Conservation (phyloP, 306 rosid genomes). For the Ormosia semicastrata region DNA sequence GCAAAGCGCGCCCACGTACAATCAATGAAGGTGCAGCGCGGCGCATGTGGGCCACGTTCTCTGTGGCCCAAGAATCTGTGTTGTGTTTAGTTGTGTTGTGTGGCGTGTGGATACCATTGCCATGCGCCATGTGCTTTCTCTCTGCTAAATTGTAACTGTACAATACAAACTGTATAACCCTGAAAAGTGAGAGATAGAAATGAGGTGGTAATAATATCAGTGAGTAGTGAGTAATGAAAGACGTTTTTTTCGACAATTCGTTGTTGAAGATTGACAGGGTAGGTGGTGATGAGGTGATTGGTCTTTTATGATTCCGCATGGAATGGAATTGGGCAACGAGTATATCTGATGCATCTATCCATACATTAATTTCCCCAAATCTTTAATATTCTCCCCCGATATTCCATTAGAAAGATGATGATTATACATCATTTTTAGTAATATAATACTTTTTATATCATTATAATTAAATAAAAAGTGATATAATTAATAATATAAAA, state of each 20-base stretch:
- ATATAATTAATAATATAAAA: no score
- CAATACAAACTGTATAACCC: background rate
- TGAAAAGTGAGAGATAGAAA: background rate
- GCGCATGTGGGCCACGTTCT: background rate
- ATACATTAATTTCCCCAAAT: background rate
- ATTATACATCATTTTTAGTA: no score
- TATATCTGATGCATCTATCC: background rate
- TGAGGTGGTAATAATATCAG: background rate
- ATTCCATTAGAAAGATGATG: no score
- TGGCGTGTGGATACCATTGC: background rate
- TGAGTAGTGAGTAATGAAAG: background rate
- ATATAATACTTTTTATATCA: no score
- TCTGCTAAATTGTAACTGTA: background rate
- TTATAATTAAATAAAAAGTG: no score
- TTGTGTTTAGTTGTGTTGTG: background rate
- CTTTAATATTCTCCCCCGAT: background rate
- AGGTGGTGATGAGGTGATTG: background rate
- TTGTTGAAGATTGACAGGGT: background rate
- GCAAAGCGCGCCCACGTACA: background rate
- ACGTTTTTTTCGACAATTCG: background rate
- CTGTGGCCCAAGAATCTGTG: background rate
- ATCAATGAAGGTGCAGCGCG: background rate
- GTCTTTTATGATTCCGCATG: background rate
- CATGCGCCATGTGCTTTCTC: background rate
- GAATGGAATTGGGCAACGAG: background rate